These are phyloP conservation scores for Aspergillus pseudoviridinutans DNA, from an alignment of 2,329 filamentous ascomycete species.

Conservation along the genomic window DNA sequence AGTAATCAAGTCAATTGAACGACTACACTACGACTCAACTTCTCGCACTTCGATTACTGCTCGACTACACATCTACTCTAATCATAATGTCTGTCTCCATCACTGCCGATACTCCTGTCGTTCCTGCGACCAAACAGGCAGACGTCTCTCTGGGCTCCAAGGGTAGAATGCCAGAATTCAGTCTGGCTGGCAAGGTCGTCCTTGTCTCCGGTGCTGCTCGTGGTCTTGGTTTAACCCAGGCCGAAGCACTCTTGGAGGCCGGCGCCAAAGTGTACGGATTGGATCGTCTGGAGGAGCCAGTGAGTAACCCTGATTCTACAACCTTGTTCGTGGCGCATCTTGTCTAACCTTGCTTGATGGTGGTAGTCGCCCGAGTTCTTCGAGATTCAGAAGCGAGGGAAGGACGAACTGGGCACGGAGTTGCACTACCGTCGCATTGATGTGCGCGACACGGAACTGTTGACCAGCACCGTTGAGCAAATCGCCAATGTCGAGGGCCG, in stretches of 20 bases:
- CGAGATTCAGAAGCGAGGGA: constrained; percentile 60
- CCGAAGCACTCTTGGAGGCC: constrained; percentile 70
- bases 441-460: constrained; percentile 64
- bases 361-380: constrained; percentile 56
- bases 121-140: constrained; percentile 25
- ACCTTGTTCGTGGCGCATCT: not conserved
- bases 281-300: constrained; percentile 40
- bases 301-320: constrained; percentile 16
- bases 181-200: constrained; percentile 65
- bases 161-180: constrained; percentile 65
- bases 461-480: constrained; percentile 63
- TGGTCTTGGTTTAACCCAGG: constrained; percentile 69
- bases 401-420: constrained; percentile 60
- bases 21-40: not conserved
- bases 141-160: constrained; percentile 29
- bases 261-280: constrained; percentile 58
- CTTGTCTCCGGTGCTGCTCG: constrained; percentile 68
- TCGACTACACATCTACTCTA: not conserved
- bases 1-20: not conserved
- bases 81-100: constrained; percentile 32
- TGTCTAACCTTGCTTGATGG: not conserved
- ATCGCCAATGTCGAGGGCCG: constrained; percentile 69
- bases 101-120: constrained; percentile 22
- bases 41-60: not conserved
- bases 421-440: constrained; percentile 76